Conservation (phyloP, 1,284 basidiomycete genomes). For the Prillingera fragicola region DNA sequence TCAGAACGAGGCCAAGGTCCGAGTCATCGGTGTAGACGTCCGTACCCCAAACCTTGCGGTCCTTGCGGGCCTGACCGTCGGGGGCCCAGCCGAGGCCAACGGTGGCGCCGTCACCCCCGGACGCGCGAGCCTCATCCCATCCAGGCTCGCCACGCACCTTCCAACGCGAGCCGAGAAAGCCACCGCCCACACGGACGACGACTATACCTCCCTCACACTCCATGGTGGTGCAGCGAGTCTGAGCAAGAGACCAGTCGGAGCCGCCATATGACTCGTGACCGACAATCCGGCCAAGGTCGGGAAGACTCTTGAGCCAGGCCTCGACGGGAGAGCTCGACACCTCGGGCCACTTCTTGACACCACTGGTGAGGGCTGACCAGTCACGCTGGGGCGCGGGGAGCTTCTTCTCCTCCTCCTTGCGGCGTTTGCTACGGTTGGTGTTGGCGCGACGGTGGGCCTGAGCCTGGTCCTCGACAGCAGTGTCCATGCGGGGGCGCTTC, state of each 20-base stretch:
- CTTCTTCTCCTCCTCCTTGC: slow-evolving; percentile 37
- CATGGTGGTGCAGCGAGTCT: slow-evolving; percentile 9
- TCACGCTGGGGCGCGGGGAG: slow-evolving; percentile 17
- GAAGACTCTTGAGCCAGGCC: slow-evolving; percentile 25
- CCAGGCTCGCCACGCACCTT: slow-evolving; percentile 40
- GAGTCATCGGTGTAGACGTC: slow-evolving; percentile 60
- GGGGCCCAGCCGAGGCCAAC: slow-evolving; percentile 19
- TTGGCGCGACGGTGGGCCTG: slow-evolving; percentile 12
- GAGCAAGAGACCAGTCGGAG: slow-evolving; percentile 27
- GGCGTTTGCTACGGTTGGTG: slow-evolving; percentile 27
- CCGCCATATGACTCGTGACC: slow-evolving; percentile 28
- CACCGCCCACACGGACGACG: slow-evolving; percentile 31
- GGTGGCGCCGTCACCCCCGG: slow-evolving; percentile 5
- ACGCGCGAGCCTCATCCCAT: slow-evolving; percentile 33
- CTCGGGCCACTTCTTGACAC: slow-evolving; percentile 28
- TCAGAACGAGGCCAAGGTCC: slow-evolving; percentile 52
- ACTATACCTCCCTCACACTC: slow-evolving; percentile 30
- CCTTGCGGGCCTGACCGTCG: slow-evolving; percentile 11
- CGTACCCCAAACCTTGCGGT: slow-evolving; percentile 54
- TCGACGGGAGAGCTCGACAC: slow-evolving; percentile 29
- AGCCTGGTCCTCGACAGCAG: slow-evolving; percentile 38
- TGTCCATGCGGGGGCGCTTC: slow-evolving; percentile 41
- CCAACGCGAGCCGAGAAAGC: slow-evolving; percentile 37
- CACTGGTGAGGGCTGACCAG: slow-evolving; percentile 24
- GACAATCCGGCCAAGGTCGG: slow-evolving; percentile 20